phyloP scores from a whole-genome alignment of 306 rosid genomes.

The Trichosanthes cucumerina region DNA sequence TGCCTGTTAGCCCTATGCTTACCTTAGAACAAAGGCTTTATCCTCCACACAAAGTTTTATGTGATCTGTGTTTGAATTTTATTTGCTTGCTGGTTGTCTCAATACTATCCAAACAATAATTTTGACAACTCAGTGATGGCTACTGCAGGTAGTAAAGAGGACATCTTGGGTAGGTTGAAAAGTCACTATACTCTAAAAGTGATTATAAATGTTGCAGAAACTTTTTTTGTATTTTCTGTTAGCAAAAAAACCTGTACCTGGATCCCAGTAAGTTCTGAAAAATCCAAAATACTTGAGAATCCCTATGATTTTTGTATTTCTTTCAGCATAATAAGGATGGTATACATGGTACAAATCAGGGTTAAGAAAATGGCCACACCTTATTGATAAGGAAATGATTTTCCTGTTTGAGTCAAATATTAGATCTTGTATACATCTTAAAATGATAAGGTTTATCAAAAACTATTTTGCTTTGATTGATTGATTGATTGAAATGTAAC shows the following conservation, averaged over 20 bases:
- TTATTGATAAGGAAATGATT: neutral
- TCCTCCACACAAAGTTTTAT: constrained; percentile 28
- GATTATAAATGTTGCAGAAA: constrained; percentile 28
- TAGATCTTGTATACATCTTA: neutral
- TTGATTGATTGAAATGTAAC: neutral
- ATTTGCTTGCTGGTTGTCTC: constrained; percentile 3
- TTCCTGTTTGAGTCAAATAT: neutral
- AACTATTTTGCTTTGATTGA: neutral
- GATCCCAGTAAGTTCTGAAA: neutral
- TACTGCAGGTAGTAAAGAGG: constrained; percentile 28
- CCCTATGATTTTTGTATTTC: constrained; percentile 5
- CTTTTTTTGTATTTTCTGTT: neutral
- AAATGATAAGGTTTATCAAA: neutral
- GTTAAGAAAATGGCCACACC: neutral
- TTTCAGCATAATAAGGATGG: neutral
- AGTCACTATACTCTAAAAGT: constrained; percentile 48
- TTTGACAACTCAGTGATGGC: constrained; percentile 37
- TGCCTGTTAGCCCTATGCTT: neutral
- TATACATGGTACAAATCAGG: neutral
- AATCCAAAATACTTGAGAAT: constrained; percentile 12
- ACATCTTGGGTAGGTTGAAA: constrained; percentile 33
- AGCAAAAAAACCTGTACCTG: neutral
- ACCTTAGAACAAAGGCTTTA: constrained; percentile 16
- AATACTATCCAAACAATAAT: constrained; percentile 20
- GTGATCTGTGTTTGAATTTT: neutral